Conservation (phyloP, 2,329 filamentous ascomycete genomes). For the Alternaria novae-zelandiae region DNA sequence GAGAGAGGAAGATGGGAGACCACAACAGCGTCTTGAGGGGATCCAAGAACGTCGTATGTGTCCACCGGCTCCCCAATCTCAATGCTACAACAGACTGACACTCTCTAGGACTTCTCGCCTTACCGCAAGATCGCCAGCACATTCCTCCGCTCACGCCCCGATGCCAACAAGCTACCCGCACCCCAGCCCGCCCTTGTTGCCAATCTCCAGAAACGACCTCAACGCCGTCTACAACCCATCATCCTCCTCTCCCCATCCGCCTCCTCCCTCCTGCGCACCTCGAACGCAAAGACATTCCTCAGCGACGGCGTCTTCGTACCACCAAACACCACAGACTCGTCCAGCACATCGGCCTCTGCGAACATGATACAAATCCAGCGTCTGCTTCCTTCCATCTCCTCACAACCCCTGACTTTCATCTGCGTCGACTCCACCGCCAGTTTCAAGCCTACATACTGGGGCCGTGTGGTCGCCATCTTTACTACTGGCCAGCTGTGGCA, state of each 20-base stretch:
- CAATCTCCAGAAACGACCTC: conserved; percentile 49
- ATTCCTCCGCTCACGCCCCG: conserved; percentile 67
- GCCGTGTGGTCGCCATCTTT: conserved; percentile 92
- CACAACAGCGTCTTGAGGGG: conserved; percentile 87
- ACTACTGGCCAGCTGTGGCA: conserved; percentile 98
- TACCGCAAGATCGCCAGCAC: conserved; percentile 83
- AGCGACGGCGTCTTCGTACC: conserved; percentile 82
- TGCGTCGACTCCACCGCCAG: conserved; percentile 91
- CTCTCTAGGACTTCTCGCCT: conserved; percentile 83
- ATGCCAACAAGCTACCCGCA: conserved; percentile 45
- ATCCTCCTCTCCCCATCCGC: conserved; percentile 96
- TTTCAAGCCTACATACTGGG: conserved; percentile 99
- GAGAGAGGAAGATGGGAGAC: conserved; percentile 90
- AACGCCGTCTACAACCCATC: conserved; percentile 71
- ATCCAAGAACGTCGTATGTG: conserved; percentile 81
- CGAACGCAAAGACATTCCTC: conserved; percentile 94
- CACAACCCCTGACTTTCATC: conserved; percentile 85
- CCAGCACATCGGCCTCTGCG: conserved; percentile 59
- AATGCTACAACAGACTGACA: conserved; percentile 17
- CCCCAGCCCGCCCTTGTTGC: conserved; percentile 46
- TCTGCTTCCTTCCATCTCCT: conserved; percentile 70
- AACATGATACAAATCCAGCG: conserved; percentile 89
- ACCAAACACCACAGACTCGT: conserved; percentile 67
- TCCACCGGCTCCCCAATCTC: background rate
- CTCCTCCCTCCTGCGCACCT: conserved; percentile 91